phyloP scores from a whole-genome alignment of 2,329 filamentous ascomycete species.

The Alternaria triticina region DNA sequence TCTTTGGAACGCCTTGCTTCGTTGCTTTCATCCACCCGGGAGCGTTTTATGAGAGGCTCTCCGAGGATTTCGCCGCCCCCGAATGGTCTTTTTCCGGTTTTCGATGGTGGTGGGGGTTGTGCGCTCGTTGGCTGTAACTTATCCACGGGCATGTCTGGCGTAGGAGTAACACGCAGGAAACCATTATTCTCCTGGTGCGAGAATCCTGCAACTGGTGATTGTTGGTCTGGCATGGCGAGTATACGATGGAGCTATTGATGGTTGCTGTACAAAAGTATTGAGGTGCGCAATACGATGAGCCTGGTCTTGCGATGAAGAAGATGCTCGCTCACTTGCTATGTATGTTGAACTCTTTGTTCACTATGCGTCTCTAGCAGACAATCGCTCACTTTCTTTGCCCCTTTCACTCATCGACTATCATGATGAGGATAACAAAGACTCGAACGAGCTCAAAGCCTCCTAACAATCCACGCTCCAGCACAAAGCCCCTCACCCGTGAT shows the following conservation, averaged over 20 bases:
- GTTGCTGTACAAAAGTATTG: rapidly evolving
- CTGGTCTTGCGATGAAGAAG: background rate
- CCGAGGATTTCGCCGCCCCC: background rate
- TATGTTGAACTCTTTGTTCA: background rate
- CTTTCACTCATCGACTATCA: background rate
- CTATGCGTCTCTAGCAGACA: background rate
- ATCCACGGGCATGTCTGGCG: rapidly evolving
- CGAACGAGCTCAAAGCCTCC: background rate
- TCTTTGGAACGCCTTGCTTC: background rate
- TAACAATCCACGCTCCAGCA: background rate
- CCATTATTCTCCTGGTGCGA: background rate
- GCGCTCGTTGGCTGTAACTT: background rate
- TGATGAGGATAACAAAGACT: background rate
- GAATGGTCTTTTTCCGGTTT: background rate
- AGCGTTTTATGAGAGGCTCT: background rate
- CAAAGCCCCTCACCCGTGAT: background rate
- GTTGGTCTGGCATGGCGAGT: background rate
- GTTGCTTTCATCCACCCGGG: background rate
- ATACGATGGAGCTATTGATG: rapidly evolving
- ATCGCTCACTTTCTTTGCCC: background rate
- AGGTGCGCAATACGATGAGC: background rate
- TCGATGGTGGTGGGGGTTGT: background rate
- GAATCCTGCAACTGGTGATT: rapidly evolving
- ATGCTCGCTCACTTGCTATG: background rate
- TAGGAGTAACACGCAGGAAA: background rate